phyloP scores from a whole-genome alignment of 805 yeast species.

The Lipomyces mesembrius region DNA sequence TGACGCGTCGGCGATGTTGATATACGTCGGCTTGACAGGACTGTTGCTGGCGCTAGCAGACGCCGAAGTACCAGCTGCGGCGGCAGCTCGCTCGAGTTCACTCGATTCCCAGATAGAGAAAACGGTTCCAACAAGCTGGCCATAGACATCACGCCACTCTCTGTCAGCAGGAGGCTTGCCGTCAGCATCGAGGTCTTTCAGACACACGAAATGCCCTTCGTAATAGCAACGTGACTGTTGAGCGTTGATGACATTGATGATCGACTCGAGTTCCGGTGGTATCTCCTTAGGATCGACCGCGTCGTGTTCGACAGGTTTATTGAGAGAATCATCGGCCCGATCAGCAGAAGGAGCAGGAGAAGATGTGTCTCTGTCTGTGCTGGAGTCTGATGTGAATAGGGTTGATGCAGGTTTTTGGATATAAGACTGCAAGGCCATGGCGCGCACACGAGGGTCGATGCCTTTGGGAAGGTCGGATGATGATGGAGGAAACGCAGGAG shows the following conservation, averaged over 20 bases:
- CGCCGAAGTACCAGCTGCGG: slow-evolving; percentile 41
- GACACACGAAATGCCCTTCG: slow-evolving; percentile 56
- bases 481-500: slow-evolving; percentile 18
- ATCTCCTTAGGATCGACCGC: slow-evolving; percentile 44
- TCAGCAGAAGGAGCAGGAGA: background rate
- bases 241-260: slow-evolving; percentile 69
- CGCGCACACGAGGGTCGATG: slow-evolving; percentile 19
- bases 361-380: background rate
- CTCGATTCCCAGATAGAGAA: slow-evolving; percentile 84
- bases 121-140: slow-evolving; percentile 87
- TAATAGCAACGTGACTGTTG: slow-evolving; percentile 70
- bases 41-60: background rate
- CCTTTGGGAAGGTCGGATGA: slow-evolving; percentile 4
- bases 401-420: slow-evolving; percentile 6
- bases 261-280: slow-evolving; percentile 73
- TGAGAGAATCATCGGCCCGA: slow-evolving; percentile 2
- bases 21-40: slow-evolving; percentile 71
- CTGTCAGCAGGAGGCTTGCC: slow-evolving; percentile 81
- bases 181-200: slow-evolving; percentile 58
- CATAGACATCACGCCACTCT: slow-evolving; percentile 91
- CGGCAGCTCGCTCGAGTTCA: slow-evolving; percentile 56
- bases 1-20: slow-evolving; percentile 88
- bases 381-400: slow-evolving; percentile 9
- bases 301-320: slow-evolving; percentile 21
- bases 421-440: slow-evolving; percentile 16